A percentile compares a stretch with the other conserved stretches of the same genome.
Conservation (phyloP, 1,284 basidiomycete species). For the Cronartium quercuum region DNA sequence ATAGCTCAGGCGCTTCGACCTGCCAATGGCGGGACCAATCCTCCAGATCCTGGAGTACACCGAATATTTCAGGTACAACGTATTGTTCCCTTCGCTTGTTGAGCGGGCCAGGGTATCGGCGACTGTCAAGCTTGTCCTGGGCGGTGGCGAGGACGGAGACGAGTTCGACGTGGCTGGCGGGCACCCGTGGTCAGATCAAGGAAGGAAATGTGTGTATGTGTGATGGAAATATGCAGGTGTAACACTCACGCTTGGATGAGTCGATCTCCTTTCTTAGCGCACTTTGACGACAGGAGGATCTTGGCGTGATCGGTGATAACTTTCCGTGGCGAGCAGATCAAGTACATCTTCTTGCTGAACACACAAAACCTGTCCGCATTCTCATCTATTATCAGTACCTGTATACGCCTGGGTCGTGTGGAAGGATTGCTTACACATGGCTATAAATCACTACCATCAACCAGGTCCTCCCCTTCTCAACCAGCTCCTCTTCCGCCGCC, state of each 20-base stretch:
- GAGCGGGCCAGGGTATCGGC: background rate
- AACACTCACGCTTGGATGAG: constrained; percentile 11
- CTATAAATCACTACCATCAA: constrained; percentile 21
- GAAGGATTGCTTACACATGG: constrained; percentile 8
- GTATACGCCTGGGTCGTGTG: background rate
- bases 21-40: constrained; percentile 8
- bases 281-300: constrained; percentile 2
- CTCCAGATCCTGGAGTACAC: constrained; percentile 3
- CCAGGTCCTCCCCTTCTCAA: constrained; percentile 15
- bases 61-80: constrained; percentile 1
- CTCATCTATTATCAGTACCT: background rate
- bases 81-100: background rate
- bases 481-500: constrained; percentile 6
- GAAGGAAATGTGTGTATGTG: background rate
- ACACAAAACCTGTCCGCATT: constrained; percentile 11
- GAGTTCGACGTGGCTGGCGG: constrained; percentile 7
- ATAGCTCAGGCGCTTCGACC: background rate
- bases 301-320: constrained; percentile 9
- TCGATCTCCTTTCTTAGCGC: background rate
- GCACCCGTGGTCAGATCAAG: background rate
- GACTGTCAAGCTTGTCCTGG: constrained; percentile 5
- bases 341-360: constrained; percentile 26
- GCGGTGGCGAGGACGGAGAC: constrained; percentile 1
- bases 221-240: background rate
- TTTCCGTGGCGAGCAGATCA: constrained; percentile 14